Conservation (phyloP, 441 rosid species). For the Pelargonium australe region DNA sequence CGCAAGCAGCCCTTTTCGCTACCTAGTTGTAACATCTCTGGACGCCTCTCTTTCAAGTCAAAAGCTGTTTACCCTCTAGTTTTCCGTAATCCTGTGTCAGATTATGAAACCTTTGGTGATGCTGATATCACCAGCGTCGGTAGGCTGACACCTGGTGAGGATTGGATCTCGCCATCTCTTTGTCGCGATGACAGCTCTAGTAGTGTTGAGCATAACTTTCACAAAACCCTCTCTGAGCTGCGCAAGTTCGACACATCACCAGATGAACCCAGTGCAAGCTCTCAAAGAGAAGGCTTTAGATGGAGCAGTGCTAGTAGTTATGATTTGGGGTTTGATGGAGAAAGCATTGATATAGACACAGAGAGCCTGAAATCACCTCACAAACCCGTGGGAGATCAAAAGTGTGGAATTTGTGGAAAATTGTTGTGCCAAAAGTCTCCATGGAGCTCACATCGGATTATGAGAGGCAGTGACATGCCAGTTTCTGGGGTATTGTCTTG, state of each 20-base stretch:
- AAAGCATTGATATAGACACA: constrained; percentile 33
- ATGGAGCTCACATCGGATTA: constrained; percentile 68
- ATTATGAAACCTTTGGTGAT: constrained; percentile 43
- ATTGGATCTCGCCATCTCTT: constrained; percentile 40
- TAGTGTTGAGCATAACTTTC: constrained; percentile 39
- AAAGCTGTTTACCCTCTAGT: constrained; percentile 67
- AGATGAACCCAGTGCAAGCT: constrained; percentile 44
- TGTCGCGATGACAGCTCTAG: constrained; percentile 41
- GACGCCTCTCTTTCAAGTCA: constrained; percentile 45
- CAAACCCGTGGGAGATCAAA: constrained; percentile 31
- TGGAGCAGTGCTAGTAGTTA: constrained; percentile 67
- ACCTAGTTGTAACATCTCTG: constrained; percentile 32
- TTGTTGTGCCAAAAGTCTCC: constrained; percentile 70
- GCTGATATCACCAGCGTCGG: constrained; percentile 35
- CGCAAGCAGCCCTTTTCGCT: constrained; percentile 37
- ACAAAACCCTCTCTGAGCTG: constrained; percentile 40
- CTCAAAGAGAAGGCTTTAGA: constrained; percentile 68
- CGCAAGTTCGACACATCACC: constrained; percentile 49
- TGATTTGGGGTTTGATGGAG: constrained; percentile 56
- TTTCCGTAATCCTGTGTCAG: constrained; percentile 77
- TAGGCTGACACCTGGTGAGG: constrained; percentile 44
- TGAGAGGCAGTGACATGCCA: constrained; percentile 76
- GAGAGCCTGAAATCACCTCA: constrained; percentile 36
- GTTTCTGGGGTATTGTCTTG: constrained; percentile 67
- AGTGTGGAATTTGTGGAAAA: constrained; percentile 72